Percentiles rank a stretch among this genome's conserved stretches.
phyloP scores from a whole-genome alignment of 352 stramenopile genomes.

The Phytophthora pini region DNA sequence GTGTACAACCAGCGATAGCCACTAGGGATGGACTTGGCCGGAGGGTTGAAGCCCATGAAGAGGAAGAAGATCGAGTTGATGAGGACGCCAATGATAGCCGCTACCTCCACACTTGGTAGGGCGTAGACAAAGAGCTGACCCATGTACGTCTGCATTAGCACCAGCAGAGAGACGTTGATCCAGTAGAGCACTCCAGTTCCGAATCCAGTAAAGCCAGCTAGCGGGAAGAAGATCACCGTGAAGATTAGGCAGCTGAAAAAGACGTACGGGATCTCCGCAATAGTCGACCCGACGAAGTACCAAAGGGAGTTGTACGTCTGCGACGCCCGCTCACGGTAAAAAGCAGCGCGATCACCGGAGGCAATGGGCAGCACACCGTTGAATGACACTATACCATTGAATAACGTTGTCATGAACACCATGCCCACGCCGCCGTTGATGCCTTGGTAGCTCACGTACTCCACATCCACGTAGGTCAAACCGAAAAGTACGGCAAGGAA shows the following conservation, averaged over 20 bases:
- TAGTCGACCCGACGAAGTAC: constrained; percentile 69
- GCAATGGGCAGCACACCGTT: constrained; percentile 27
- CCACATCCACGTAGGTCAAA: constrained; percentile 20
- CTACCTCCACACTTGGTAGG: constrained; percentile 28
- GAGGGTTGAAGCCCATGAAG: constrained; percentile 35
- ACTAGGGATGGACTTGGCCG: constrained; percentile 26
- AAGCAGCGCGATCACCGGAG: constrained; percentile 60
- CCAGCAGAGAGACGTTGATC: constrained; percentile 38
- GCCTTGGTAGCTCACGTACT: constrained; percentile 40
- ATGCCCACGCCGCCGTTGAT: constrained; percentile 57
- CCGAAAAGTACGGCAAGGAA: constrained; percentile 26
- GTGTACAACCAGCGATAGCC: constrained; percentile 32
- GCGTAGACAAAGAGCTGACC: constrained; percentile 29
- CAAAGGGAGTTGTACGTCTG: constrained; percentile 90
- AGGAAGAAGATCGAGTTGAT: constrained; percentile 33
- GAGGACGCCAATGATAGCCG: constrained; percentile 31
- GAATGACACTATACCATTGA: constrained; percentile 42
- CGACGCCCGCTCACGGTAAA: constrained; percentile 91
- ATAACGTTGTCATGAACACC: constrained; percentile 80
- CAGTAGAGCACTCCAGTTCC: constrained; percentile 33
- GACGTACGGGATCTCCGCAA: constrained; percentile 81
- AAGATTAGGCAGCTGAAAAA: constrained; percentile 41
- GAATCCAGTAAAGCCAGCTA: constrained; percentile 47
- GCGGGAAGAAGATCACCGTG: constrained; percentile 36
- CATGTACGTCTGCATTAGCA: constrained; percentile 47